Evolutionary conservation across 2,329 filamentous ascomycete genomes (phyloP).

Genomic region (Ophiostoma piceae): DNA sequence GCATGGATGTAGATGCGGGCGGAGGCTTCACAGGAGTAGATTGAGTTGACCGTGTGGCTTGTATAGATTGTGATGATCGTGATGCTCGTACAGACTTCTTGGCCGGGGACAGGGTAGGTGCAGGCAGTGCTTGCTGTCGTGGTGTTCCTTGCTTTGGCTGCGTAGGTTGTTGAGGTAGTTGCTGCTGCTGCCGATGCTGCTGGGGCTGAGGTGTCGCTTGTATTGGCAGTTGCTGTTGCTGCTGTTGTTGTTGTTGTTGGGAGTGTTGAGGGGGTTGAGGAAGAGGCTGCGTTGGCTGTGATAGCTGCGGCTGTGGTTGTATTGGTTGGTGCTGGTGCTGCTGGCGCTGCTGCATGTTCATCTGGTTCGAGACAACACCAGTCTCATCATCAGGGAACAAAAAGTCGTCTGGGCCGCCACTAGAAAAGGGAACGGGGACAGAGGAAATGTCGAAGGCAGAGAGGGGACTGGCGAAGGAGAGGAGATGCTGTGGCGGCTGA

Average conservation of each 20-base stretch:
- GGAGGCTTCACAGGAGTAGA: background rate
- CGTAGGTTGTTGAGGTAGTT: background rate
- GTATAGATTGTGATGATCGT: background rate
- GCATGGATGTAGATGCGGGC: background rate
- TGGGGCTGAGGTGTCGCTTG: background rate
- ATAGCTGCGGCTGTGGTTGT: background rate
- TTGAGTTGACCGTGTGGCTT: background rate
- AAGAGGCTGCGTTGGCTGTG: background rate
- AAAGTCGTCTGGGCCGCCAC: conserved; percentile 25
- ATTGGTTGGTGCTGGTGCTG: background rate
- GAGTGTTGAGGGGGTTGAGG: background rate
- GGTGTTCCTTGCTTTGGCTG: conserved; percentile 1
- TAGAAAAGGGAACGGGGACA: conserved; percentile 10
- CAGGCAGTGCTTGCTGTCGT: background rate
- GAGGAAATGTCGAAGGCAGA: conserved; percentile 9
- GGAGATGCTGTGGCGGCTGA: conserved; percentile 15
- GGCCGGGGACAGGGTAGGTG: background rate
- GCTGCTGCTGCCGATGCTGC: background rate
- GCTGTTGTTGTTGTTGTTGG: background rate
- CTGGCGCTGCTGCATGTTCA: conserved; percentile 4
- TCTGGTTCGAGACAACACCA: conserved; percentile 14
- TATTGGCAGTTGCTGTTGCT: background rate
- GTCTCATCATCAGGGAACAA: conserved; percentile 28
- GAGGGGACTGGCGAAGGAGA: conserved; percentile 15
- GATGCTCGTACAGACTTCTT: background rate